Conservation (phyloP, 495 filamentous ascomycete species). For the Neurospora sp. region DNA sequence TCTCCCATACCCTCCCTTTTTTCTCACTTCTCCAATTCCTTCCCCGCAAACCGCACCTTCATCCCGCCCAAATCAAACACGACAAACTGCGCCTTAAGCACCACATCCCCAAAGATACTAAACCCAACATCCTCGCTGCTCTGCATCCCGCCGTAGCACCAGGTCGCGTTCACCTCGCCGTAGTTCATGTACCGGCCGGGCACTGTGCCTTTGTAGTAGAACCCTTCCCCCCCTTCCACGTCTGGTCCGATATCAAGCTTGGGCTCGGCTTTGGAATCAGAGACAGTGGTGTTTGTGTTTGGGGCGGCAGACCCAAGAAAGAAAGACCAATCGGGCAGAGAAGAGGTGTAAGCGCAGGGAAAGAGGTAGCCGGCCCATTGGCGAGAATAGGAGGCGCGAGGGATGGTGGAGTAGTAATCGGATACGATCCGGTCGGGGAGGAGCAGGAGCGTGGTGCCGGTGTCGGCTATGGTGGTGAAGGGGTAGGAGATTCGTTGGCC, state of each 20-base stretch:
- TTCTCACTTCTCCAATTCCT: conserved; percentile 9
- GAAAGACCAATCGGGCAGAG: conserved; percentile 11
- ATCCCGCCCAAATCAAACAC: conserved; percentile 47
- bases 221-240: conserved; percentile 28
- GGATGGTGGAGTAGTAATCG: conserved; percentile 50
- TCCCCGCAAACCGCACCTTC: conserved; percentile 46
- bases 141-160: conserved; percentile 55
- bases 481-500: conserved; percentile 9
- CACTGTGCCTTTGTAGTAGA: conserved; percentile 8
- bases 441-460: conserved; percentile 58
- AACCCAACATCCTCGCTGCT: conserved; percentile 48
- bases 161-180: conserved; percentile 24
- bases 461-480: conserved; percentile 46
- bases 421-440: conserved; percentile 42
- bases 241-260: neutral
- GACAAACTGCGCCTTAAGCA: conserved; percentile 64
- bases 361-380: conserved; percentile 13
- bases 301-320: neutral
- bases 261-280: neutral
- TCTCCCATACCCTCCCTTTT: no score
- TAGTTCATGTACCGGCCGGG: conserved; percentile 40
- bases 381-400: conserved; percentile 46
- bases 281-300: neutral
- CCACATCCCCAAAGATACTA: conserved; percentile 63
- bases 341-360: neutral